Conservation (phyloP, 2,329 filamentous ascomycete species). For the Talaromyces sp. region DNA sequence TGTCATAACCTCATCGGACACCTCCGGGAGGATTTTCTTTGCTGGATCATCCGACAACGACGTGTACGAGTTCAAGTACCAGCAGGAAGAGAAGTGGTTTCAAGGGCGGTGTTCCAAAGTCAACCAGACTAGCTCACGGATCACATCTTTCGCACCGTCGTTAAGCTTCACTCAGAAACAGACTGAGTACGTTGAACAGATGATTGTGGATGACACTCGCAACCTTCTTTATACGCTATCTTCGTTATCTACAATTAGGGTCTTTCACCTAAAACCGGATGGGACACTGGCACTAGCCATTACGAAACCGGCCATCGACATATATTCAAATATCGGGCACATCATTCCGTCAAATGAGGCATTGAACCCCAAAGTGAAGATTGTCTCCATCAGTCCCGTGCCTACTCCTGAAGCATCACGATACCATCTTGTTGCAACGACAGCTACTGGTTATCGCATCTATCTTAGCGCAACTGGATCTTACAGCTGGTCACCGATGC, state of each 20-base stretch:
- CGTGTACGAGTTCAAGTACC: constrained; percentile 89
- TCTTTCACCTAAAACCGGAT: constrained; percentile 74
- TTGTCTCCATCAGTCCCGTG: constrained; percentile 83
- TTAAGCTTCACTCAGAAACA: constrained; percentile 41
- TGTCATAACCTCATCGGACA: constrained; percentile 69
- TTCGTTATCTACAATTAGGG: constrained; percentile 78
- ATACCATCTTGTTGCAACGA: constrained; percentile 84
- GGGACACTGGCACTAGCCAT: constrained; percentile 51
- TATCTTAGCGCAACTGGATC: constrained; percentile 87
- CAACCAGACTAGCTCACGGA: constrained; percentile 75
- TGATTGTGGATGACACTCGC: constrained; percentile 82
- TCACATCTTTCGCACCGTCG: constrained; percentile 52
- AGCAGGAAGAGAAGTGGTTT: constrained; percentile 97
- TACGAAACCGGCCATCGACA: constrained; percentile 48
- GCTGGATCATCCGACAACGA: constrained; percentile 75
- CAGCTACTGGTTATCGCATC: constrained; percentile 81
- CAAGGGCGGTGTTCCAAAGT: constrained; percentile 79
- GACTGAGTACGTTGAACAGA: constrained; percentile 65
- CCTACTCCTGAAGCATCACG: constrained; percentile 75
- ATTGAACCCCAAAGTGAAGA: constrained; percentile 64
- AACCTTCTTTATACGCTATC: constrained; percentile 89
- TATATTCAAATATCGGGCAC: constrained; percentile 71
- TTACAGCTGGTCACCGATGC: constrained; percentile 49
- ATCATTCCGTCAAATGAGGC: constrained; percentile 68
- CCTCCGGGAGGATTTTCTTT: constrained; percentile 89